A percentile compares a stretch with the other conserved stretches of the same genome.
Evolutionary conservation across 352 stramenopile genomes (phyloP).

Genomic region (Globisporangium okanoganense): DNA sequence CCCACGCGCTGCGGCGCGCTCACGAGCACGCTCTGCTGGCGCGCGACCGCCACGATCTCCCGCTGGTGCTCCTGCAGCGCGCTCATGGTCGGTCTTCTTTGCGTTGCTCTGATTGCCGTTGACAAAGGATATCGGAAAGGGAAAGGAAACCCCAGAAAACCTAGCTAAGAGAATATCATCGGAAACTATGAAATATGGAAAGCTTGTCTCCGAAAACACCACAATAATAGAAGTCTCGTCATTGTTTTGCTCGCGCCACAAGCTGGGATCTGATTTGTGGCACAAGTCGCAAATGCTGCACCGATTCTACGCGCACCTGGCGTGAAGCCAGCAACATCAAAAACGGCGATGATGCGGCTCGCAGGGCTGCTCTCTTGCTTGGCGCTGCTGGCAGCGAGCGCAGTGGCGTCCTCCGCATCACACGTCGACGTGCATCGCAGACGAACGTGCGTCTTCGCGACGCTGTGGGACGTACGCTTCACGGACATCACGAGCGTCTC

Average conservation of each 20-base stretch:
- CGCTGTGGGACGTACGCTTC: conserved; percentile 28
- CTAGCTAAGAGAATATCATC: background rate
- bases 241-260: background rate
- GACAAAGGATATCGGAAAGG: background rate
- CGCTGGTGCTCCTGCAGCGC: conserved; percentile 56
- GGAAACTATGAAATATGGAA: background rate
- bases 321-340: background rate
- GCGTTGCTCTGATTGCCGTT: background rate
- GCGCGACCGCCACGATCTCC: conserved; percentile 68
- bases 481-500: conserved; percentile 9
- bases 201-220: background rate
- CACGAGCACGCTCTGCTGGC: conserved; percentile 54
- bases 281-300: background rate
- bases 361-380: background rate
- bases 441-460: conserved; percentile 25
- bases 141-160: background rate
- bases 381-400: background rate
- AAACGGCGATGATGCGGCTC: background rate
- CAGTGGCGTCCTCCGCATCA: background rate
- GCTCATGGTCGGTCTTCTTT: conserved; percentile 10
- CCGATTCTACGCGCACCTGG: background rate
- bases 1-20: conserved; percentile 51
- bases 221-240: conserved; percentile 2
- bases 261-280: background rate
- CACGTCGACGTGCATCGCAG: conserved; percentile 26